Percentiles rank a stretch among this genome's conserved stretches.
Evolutionary conservation across 139 green algal genomes (phyloP).

Genomic region (Nannochloris sp.): DNA sequence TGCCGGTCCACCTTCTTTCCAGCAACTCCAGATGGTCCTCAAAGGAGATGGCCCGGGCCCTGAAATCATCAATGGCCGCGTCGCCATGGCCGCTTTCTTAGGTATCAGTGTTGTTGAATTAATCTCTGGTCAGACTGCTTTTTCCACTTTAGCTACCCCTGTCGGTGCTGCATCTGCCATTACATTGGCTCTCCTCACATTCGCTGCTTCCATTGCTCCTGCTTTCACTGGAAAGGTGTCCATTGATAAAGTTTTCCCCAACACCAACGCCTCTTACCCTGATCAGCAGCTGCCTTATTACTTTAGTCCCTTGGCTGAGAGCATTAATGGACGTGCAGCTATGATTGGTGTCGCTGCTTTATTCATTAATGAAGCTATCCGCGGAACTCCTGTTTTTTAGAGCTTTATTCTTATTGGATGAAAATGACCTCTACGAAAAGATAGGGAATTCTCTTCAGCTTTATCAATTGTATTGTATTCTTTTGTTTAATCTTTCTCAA

Average conservation of each 20-base stretch:
- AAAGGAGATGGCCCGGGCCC: not conserved
- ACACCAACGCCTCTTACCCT: conserved; percentile 4
- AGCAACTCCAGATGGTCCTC: conserved; percentile 8
- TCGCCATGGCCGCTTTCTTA: conserved; percentile 61
- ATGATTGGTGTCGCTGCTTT: too few species aligned
- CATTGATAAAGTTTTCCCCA: conserved; percentile 3
- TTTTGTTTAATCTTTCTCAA: too few species aligned
- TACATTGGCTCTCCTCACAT: not conserved
- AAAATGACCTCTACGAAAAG: too few species aligned
- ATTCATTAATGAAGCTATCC: conserved; percentile 2
- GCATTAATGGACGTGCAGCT: conserved; percentile 13
- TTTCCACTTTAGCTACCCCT: not conserved
- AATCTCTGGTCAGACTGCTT: not conserved
- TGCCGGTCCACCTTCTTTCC: conserved; percentile 5
- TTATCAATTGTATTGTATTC: too few species aligned
- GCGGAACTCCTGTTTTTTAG: too few species aligned
- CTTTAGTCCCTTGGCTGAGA: conserved; percentile 11
- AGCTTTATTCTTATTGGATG: too few species aligned
- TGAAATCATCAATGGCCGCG: conserved; percentile 86
- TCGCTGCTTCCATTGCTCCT: conserved; percentile 12
- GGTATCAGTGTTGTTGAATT: conserved; percentile 20
- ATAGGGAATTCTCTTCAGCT: too few species aligned
- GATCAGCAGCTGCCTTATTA: conserved; percentile 17
- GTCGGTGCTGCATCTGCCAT: not conserved
- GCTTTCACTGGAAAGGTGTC: conserved; percentile 3